Base-by-base conservation (phyloP, 805 yeast species). In the Candida glaebosa region DNA sequence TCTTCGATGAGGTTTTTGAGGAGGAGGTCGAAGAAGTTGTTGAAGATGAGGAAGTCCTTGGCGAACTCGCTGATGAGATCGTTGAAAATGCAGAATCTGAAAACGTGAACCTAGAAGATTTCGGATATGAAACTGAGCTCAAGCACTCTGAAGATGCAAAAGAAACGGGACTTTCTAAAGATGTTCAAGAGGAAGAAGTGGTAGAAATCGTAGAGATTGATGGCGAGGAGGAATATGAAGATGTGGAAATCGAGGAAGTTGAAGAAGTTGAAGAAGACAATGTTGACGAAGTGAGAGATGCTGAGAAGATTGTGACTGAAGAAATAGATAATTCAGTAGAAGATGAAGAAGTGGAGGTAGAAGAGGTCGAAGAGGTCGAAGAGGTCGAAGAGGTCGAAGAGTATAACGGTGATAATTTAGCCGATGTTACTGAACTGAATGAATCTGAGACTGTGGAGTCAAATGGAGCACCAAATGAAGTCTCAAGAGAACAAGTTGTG, bases 161-260 rank as follows among this genome's bases (percentile, higher is more conserved):
- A 34, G 4, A 16, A 20, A 4, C 3, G 3, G 25, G 18, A 9
- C 4, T 18, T 9, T 12, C 8, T 4, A 34, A 32, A 16, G 38
- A 17, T 26, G 39, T 14, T 15, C 26, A 15, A 18, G 35, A 16
- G 10, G 51, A 48, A 18, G 49, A 48, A n/a, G 43, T 42, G 5
- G 54, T 48, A 20, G 54, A 49, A 16, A 48, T 42, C 2, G 45
- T 19, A 10, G 46, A 40, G 2, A 47, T 15, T 18, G 31, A 24
- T 14, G 44, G 26, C 37, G 37, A 38, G 15, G 42, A 16, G 10
- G 38, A 33, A 22, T 37, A 18, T 32, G 43, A 19, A 16, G 43
- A 39, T 22, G 42, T 39, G 40, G 18, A 48, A 44, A 44, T 40
- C 38, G 41, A 31, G 22, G 40, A 41, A 17, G 26, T 26, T 20